These are phyloP conservation scores for Wolfiporia cocos DNA, from an alignment of 1,284 basidiomycete genomes.

Conservation along the genomic window DNA sequence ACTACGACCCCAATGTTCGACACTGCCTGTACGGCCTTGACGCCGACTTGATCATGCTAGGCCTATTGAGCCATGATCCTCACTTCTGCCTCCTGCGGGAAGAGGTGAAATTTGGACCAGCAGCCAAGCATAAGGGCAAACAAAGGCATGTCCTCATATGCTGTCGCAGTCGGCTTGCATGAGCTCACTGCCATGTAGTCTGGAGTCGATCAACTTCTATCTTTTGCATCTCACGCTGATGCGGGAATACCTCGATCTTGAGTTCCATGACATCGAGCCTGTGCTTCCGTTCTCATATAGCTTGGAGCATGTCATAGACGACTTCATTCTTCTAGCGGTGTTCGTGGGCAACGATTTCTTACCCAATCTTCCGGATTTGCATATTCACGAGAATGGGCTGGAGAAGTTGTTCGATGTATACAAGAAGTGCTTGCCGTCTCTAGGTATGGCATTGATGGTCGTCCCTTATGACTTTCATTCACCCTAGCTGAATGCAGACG, in stretches of 20 bases:
- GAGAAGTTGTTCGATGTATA: conserved; percentile 93
- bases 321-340: conserved; percentile 94
- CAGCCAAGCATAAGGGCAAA: conserved; percentile 64
- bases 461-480: neutral
- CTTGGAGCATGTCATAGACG: conserved; percentile 93
- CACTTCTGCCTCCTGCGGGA: conserved; percentile 97
- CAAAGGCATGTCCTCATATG: conserved; percentile 44
- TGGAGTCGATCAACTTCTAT: conserved; percentile 91
- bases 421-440: conserved; percentile 81
- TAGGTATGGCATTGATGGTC: conserved; percentile 35
- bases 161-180: neutral
- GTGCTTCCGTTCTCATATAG: conserved; percentile 67
- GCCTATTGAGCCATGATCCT: conserved; percentile 94
- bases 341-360: conserved; percentile 98
- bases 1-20: conserved; percentile 90
- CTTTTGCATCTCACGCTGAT: conserved; percentile 91
- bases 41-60: conserved; percentile 98
- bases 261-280: conserved; percentile 72
- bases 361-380: conserved; percentile 92
- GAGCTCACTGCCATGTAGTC: conserved; percentile 33
- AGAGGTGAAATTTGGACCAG: conserved; percentile 95
- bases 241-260: conserved; percentile 95
- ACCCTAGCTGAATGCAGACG: conserved; percentile 67
- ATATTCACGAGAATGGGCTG: conserved; percentile 96
- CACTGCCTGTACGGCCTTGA: conserved; percentile 99